Conservation (phyloP, 1,139 yeast genomes). For the Blastobotrys indianensis region DNA sequence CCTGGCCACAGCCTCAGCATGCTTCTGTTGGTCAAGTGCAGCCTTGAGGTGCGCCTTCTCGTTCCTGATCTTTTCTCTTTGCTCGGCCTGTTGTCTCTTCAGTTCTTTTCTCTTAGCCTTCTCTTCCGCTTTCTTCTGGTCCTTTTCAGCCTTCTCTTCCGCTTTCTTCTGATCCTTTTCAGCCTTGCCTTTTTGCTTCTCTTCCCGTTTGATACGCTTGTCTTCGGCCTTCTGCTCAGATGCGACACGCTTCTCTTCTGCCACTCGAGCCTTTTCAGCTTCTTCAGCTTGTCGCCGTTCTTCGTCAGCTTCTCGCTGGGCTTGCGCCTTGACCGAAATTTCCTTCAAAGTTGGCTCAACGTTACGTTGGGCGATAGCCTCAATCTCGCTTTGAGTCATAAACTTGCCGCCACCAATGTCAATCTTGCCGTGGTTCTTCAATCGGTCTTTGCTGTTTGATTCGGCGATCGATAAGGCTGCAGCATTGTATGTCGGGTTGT, state of each 20-base stretch:
- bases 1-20: slow-evolving; percentile 26
- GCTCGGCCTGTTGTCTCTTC: slow-evolving; percentile 16
- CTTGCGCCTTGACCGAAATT: slow-evolving; percentile 61
- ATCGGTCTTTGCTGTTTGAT: slow-evolving; percentile 52
- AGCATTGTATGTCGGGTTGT: slow-evolving; percentile 31
- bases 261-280: slow-evolving; percentile 30
- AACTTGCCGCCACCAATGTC: slow-evolving; percentile 86
- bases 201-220: slow-evolving; percentile 22
- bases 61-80: slow-evolving; percentile 22
- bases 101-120: slow-evolving; percentile 21
- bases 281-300: slow-evolving; percentile 50
- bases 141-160: slow-evolving; percentile 15
- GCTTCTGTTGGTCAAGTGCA: slow-evolving; percentile 25
- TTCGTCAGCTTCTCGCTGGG: slow-evolving; percentile 66
- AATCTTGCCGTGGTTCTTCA: slow-evolving; percentile 51
- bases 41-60: slow-evolving; percentile 18
- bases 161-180: slow-evolving; percentile 16
- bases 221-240: slow-evolving; percentile 28
- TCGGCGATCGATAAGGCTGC: slow-evolving; percentile 64
- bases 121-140: slow-evolving; percentile 16
- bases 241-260: slow-evolving; percentile 25
- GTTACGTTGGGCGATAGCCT: slow-evolving; percentile 71
- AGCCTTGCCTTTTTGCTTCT: slow-evolving; percentile 19
- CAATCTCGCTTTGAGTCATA: slow-evolving; percentile 70
- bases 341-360: slow-evolving; percentile 84